Conservation (phyloP, 768 basidiomycete species). For the Auriscalpium microsporum region DNA sequence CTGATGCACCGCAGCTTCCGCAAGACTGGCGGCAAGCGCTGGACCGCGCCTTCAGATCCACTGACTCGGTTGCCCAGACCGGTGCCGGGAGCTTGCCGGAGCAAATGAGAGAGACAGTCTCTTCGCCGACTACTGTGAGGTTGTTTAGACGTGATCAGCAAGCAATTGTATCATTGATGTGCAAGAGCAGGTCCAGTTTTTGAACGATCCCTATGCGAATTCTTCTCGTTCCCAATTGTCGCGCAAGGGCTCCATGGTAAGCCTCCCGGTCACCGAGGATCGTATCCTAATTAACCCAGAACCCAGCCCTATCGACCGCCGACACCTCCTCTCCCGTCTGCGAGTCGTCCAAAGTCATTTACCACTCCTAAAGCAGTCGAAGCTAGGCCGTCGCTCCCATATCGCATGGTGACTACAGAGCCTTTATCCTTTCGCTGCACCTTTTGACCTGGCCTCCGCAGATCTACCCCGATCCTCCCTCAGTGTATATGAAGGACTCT, state of each 20-base stretch:
- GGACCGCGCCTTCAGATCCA: neutral
- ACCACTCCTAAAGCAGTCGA: neutral
- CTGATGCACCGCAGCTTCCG: neutral
- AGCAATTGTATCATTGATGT: too few species aligned
- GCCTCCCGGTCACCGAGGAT: neutral
- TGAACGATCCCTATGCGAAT: neutral
- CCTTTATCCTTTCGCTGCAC: too few species aligned
- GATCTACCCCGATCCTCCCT: conserved; percentile 14
- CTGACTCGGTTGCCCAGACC: neutral
- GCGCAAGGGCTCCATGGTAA: neutral
- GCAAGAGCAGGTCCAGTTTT: neutral
- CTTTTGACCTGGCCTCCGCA: neutral
- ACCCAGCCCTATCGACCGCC: conserved; percentile 25
- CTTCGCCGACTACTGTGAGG: neutral
- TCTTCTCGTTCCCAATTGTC: neutral
- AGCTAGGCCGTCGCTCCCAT: conserved; percentile 1
- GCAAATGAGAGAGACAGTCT: neutral
- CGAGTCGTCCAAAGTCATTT: conserved; percentile 5
- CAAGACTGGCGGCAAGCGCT: neutral
- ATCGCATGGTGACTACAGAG: conserved; percentile 7
- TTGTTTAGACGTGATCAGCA: neutral
- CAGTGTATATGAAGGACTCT: conserved; percentile 8
- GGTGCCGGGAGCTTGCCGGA: neutral
- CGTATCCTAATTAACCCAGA: neutral
- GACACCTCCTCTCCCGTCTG: conserved; percentile 22